These are phyloP conservation scores for Mycena leptocephala DNA, from an alignment of 768 basidiomycete genomes.

Conservation along the genomic window DNA sequence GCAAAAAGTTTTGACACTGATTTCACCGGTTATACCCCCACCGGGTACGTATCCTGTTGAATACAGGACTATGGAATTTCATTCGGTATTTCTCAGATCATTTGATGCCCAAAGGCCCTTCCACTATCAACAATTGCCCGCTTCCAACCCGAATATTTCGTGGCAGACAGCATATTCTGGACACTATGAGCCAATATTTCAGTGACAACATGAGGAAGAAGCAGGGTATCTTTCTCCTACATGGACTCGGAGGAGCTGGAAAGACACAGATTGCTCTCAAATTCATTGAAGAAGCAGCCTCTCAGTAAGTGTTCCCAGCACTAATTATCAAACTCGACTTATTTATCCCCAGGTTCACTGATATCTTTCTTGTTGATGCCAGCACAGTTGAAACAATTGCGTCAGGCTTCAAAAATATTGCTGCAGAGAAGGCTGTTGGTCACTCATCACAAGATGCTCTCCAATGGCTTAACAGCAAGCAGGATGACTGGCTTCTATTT, in stretches of 20 bases:
- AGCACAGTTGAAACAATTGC: slow-evolving; percentile 13
- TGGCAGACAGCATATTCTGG: not conserved
- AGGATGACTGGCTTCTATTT: slow-evolving; percentile 2
- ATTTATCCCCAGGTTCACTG: slow-evolving; percentile 15
- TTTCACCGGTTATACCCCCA: too few relatives aligned
- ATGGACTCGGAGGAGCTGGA: slow-evolving; percentile 20
- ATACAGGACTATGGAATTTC: too few relatives aligned
- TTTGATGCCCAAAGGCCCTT: not conserved
- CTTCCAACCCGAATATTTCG: slow-evolving; percentile 4
- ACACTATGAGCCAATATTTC: not conserved
- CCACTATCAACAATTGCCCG: slow-evolving; percentile 1
- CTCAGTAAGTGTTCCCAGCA: not conserved
- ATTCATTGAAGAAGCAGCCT: slow-evolving; percentile 4
- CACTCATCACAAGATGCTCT: not conserved
- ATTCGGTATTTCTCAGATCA: too few relatives aligned
- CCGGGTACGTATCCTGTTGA: too few relatives aligned
- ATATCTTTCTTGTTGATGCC: slow-evolving; percentile 4
- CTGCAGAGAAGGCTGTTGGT: not conserved
- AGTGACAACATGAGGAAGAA: not conserved
- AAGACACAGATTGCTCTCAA: slow-evolving; percentile 28
- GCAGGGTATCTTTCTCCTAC: slow-evolving; percentile 3
- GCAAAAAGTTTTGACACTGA: too few relatives aligned
- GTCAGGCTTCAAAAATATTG: slow-evolving; percentile 8
- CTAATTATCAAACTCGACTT: not conserved
- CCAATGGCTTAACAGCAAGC: not conserved